Evolutionary conservation across 1,139 yeast genomes (phyloP), one percentile per base, ranked within the genome.

Genomic region (Candida sp.): DNA sequence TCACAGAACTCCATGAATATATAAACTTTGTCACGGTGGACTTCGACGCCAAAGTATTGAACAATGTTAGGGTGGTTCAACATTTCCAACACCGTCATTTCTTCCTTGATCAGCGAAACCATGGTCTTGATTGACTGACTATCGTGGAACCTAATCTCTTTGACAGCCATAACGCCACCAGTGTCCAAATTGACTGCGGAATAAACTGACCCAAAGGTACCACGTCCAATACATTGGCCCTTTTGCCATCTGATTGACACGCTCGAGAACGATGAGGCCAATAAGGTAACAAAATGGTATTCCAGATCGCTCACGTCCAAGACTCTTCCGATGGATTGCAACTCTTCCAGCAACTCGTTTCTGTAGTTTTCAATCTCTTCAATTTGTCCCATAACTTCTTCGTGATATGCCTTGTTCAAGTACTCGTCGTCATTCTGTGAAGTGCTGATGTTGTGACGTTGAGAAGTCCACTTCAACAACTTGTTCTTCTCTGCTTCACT

Each of bases 1-100:
- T 93, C 96, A 73, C 99, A 96, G 70, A 84, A 92, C 69, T 94
- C 99, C 99, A 96, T 94, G 66, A 94, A 96, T 41, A 94, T 88
- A 67, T 91, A 93, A 25, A 94, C 98, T 57, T 91, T 86, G 68
- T 94, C 99, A 51, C 98, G 82, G 67, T 94, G 99, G 4, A 94
- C 98, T 68, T 94, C 99, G 38, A 94, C 98, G 43, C 99, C 99
- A 64, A 85, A 93, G 65, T 94, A 94, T 64, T 93, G 97, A 7
- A 94, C 98, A 60, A 94, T 90, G 64, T 94, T 94, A 7, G 98
- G 98, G 69, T 94, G 99, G 55, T 92, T 88, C 58, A 94, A 78
- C 88, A 93, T 90, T 68, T 94, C 98, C 61, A 94, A 73, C 3
- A 94, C 98, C 0, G 96, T 89, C 98, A 94, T 94, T 67, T 94